These are phyloP conservation scores for Kazachstania psychrophila DNA, from an alignment of 805 yeast species.

Conservation along the genomic window DNA sequence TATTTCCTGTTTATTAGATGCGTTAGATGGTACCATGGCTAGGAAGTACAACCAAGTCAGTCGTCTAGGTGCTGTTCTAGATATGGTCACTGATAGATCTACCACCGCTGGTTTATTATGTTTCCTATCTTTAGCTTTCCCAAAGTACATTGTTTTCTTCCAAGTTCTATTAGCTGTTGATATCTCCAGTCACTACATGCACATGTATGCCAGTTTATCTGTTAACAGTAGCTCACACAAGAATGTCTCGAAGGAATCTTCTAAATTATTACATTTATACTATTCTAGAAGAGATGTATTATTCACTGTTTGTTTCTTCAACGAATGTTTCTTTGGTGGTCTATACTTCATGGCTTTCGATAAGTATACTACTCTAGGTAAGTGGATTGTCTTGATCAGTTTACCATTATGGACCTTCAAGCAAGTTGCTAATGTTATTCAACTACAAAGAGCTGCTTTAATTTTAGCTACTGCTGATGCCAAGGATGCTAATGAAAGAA, in stretches of 20 bases:
- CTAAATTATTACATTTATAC: constrained; percentile 70
- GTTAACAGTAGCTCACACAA: constrained; percentile 80
- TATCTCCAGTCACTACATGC: constrained; percentile 93
- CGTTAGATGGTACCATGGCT: constrained; percentile 94
- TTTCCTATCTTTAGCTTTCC: constrained; percentile 72
- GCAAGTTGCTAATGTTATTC: constrained; percentile 83
- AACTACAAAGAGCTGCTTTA: constrained; percentile 76
- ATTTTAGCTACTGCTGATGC: constrained; percentile 68
- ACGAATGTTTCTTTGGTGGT: constrained; percentile 88
- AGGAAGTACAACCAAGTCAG: constrained; percentile 82
- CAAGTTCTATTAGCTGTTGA: constrained; percentile 79
- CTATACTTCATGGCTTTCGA: constrained; percentile 65
- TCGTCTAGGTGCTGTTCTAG: constrained; percentile 89
- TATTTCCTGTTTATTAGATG: constrained; percentile 85
- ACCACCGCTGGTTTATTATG: constrained; percentile 91
- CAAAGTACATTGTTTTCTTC: constrained; percentile 46
- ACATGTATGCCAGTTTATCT: constrained; percentile 88
- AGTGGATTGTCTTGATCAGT: constrained; percentile 47
- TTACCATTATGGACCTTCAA: constrained; percentile 87
- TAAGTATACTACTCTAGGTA: constrained; percentile 43
- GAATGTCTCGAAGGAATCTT: constrained; percentile 59
- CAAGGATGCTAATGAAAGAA: constrained; percentile 23
- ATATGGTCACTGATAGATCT: constrained; percentile 98
- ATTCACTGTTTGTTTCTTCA: constrained; percentile 83
- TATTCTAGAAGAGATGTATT: constrained; percentile 78